phyloP scores from a whole-genome alignment of 129 eudicot species.

The Flaveria brownii region DNA sequence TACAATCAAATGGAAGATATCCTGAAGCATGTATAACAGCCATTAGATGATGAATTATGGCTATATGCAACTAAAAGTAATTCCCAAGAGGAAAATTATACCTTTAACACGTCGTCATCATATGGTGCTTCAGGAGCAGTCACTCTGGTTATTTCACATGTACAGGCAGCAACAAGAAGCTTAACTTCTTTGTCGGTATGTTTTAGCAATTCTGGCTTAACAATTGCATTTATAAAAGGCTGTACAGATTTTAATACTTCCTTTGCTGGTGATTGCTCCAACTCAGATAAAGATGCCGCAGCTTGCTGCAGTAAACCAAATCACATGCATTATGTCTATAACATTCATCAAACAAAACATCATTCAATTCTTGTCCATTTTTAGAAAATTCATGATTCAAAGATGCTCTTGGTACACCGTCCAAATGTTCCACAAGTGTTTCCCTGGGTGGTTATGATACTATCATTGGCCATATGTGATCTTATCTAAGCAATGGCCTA shows the following conservation, averaged over 20 bases:
- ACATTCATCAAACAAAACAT: constrained; percentile 6
- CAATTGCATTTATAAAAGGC: constrained; percentile 70
- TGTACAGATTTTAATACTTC: constrained; percentile 71
- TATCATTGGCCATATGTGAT: not conserved
- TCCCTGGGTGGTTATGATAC: not conserved
- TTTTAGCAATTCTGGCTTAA: constrained; percentile 77
- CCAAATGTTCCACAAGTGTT: not conserved
- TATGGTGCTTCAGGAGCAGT: constrained; percentile 99
- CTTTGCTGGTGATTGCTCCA: constrained; percentile 82
- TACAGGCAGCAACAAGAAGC: constrained; percentile 87
- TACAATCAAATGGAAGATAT: constrained; percentile 71
- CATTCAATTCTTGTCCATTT: not conserved
- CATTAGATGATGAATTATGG: constrained; percentile 9
- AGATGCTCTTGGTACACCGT: not conserved
- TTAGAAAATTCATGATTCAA: not conserved
- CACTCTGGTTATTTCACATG: constrained; percentile 89
- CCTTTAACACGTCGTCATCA: constrained; percentile 83
- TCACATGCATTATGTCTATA: constrained; percentile 5
- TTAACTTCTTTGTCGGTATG: constrained; percentile 90
- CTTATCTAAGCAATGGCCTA: constrained; percentile 1
- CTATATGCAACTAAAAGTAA: constrained; percentile 11
- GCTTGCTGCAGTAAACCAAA: constrained; percentile 67
- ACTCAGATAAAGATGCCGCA: constrained; percentile 63
- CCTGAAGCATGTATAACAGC: constrained; percentile 50
- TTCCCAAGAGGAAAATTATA: constrained; percentile 11